These are phyloP conservation scores for Lactarius hengduanensis DNA, from an alignment of 768 basidiomycete species.

Conservation along the genomic window DNA sequence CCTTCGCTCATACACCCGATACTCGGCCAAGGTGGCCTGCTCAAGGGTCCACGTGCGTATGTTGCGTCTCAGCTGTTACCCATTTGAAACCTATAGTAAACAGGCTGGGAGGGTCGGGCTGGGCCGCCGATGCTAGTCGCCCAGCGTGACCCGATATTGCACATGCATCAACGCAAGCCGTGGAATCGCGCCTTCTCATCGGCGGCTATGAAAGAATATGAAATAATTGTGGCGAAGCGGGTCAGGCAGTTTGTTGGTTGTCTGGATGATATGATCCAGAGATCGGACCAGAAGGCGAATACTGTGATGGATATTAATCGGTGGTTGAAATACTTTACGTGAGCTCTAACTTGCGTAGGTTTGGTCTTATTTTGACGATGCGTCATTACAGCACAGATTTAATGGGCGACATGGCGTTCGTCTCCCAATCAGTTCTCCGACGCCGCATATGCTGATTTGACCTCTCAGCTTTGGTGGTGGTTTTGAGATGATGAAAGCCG, in stretches of 20 bases:
- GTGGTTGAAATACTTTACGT: constrained; percentile 45
- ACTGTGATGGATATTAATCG: constrained; percentile 34
- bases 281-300: constrained; percentile 28
- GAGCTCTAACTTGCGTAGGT: constrained; percentile 22
- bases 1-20: constrained; percentile 36
- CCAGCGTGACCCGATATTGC: constrained; percentile 43
- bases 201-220: constrained; percentile 47
- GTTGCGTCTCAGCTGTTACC: background rate
- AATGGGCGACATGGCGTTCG: constrained; percentile 44
- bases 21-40: constrained; percentile 41
- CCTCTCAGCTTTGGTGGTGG: background rate
- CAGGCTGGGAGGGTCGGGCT: constrained; percentile 13
- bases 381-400: constrained; percentile 40
- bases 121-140: constrained; percentile 40
- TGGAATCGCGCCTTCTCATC: constrained; percentile 54
- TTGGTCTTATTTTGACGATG: background rate
- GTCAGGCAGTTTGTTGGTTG: constrained; percentile 43
- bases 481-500: background rate
- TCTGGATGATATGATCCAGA: constrained; percentile 30
- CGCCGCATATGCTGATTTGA: background rate
- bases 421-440: background rate
- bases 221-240: constrained; percentile 40
- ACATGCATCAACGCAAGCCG: constrained; percentile 44
- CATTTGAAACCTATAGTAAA: constrained; percentile 48
- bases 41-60: constrained; percentile 42